Evolutionary conservation across 768 basidiomycete genomes (phyloP), one percentile per base, ranked within the genome.

Genomic region (Tephrocybe sp.): DNA sequence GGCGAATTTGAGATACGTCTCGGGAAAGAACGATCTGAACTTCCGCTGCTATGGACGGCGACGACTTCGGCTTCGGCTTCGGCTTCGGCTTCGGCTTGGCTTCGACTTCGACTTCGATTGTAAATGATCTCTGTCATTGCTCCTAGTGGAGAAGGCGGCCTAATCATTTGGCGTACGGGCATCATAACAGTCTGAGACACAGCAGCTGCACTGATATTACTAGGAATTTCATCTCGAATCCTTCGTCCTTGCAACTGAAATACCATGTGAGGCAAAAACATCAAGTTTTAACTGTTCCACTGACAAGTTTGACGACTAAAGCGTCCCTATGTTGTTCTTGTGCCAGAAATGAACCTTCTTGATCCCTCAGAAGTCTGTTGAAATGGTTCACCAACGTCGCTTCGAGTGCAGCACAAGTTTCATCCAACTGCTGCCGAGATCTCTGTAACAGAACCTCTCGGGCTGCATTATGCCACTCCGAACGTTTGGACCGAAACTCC

Each of bases 401-500:
- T 4, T 46, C 38, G 15, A 47, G 21, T 36, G 39, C 32, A 26
- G 33, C 23, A 15, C 38, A 47, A 17, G 20, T 26, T 6, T 53
- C 45, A 11, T 47, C 28, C 45, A 28, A 47, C 18, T 24, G 15
- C 21, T 47, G 51, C 2, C 45, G 45, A 12, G 24, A 45, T 36
- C 33, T n/a, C 21, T n/a, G 7, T 5, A 39, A 12, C 4, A 34
- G 39, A 7, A 14, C 25, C 20, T 43, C 17, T 8, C 45, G 28
- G 20, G 33, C 33, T 8, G 37, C 23, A 33, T 11, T 33, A 15
- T 53, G 24, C 51, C 51, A 47, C 10, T 41, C 51, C 8, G 30
- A 18, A 20, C 30, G 51, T 17, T 34, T 33, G 18, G 1, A 9
- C 5, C 28, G 45, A 2, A 20, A 11, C 15, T 38, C 45, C 32